Percentiles rank a stretch among this genome's conserved stretches.
These are phyloP conservation scores for Samsoniella hepiali DNA, from an alignment of 2,329 filamentous ascomycete genomes.

Conservation along the genomic window DNA sequence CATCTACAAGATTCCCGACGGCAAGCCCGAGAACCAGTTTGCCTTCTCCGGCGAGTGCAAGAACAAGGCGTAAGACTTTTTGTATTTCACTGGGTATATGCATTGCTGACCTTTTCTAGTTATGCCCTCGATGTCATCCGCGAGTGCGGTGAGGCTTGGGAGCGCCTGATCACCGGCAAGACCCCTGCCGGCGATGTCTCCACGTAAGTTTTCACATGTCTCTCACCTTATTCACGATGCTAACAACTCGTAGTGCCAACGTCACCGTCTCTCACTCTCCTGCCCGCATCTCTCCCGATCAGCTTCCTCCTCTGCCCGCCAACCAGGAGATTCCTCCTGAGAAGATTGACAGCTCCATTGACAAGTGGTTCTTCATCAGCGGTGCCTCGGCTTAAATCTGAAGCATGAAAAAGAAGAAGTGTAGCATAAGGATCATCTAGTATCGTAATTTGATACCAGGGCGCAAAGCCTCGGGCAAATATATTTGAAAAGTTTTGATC, in stretches of 20 bases:
- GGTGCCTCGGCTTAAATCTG: constrained; percentile 74
- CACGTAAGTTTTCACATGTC: constrained; percentile 60
- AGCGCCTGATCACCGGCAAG: constrained; percentile 92
- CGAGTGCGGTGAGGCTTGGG: constrained; percentile 96
- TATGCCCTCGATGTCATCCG: constrained; percentile 94
- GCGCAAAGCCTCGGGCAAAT: constrained; percentile 7
- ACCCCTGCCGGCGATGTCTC: constrained; percentile 72
- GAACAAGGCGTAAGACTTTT: constrained; percentile 80
- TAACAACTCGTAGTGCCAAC: constrained; percentile 65
- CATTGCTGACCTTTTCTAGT: constrained; percentile 38
- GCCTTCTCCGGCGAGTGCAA: constrained; percentile 99
- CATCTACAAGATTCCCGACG: constrained; percentile 99
- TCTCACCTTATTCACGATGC: constrained; percentile 20
- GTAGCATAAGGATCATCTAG: background rate
- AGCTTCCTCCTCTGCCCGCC: constrained; percentile 72
- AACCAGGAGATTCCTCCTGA: constrained; percentile 78
- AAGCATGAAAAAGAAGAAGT: background rate
- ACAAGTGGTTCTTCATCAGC: constrained; percentile 99
- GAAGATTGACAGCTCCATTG: constrained; percentile 92
- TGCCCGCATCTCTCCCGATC: constrained; percentile 64
- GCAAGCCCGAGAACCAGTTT: constrained; percentile 99
- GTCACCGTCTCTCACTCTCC: constrained; percentile 69
- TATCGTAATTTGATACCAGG: background rate
- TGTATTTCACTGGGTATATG: constrained; percentile 11
- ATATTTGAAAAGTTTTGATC: constrained; percentile 15